Evolutionary conservation across 1,139 yeast species (phyloP).

Genomic region (Yamadazyma atlantica): DNA sequence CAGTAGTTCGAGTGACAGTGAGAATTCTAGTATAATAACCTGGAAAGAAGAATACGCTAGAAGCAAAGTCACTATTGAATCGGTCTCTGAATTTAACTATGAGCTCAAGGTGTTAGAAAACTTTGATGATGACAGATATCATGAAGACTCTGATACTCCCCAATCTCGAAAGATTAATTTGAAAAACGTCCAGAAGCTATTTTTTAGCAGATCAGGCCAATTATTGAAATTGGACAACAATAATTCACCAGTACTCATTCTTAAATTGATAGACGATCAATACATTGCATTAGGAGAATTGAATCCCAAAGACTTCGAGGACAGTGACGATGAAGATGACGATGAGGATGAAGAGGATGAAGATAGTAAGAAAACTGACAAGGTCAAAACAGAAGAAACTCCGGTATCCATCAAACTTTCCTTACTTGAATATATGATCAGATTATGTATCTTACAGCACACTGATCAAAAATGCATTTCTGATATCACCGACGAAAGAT

Average conservation of each 20-base stretch:
- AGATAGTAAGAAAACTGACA: conserved; percentile 7
- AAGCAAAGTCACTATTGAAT: conserved; percentile 43
- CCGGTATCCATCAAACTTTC: conserved; percentile 32
- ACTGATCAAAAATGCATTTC: conserved; percentile 58
- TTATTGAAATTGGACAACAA: conserved; percentile 64
- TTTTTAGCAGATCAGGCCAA: conserved; percentile 73
- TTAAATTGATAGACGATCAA: conserved; percentile 45
- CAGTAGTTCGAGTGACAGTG: conserved; percentile 20
- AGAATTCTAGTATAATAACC: conserved; percentile 38
- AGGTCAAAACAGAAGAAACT: conserved; percentile 2
- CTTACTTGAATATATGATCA: conserved; percentile 61
- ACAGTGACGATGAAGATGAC: conserved; percentile 25
- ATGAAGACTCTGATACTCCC: conserved; percentile 45
- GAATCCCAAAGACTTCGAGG: conserved; percentile 33
- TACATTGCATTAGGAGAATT: conserved; percentile 53
- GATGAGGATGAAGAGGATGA: conserved; percentile 22
- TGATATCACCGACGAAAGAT: conserved; percentile 64
- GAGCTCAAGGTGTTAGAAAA: conserved; percentile 53
- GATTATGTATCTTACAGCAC: conserved; percentile 62
- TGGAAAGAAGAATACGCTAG: conserved; percentile 79
- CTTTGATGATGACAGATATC: conserved; percentile 74
- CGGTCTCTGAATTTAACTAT: conserved; percentile 29
- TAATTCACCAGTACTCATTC: conserved; percentile 66
- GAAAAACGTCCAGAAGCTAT: conserved; percentile 49
- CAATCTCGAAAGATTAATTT: conserved; percentile 37